Evolutionary conservation across 305 asterid genomes (phyloP), one percentile per base, ranked within the genome.

Genomic region (Vinca major): DNA sequence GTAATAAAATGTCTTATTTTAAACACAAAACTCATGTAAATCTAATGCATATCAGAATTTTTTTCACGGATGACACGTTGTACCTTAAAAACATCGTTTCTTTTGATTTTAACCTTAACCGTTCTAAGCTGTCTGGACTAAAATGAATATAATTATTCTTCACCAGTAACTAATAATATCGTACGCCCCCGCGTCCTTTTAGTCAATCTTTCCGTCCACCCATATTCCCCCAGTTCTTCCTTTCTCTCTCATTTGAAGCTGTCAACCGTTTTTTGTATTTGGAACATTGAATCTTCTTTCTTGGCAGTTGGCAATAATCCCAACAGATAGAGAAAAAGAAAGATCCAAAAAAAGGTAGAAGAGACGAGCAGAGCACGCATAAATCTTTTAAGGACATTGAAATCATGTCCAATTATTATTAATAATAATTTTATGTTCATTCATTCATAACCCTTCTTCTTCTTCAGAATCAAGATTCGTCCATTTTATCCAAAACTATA

Each of bases 291-390:
- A 72, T 72, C 71, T 66, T n/a, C n/a, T n/a, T n/a, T n/a, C n/a
- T n/a, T n/a, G 72, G 67, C 71, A 65, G 71, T 70, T 50, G 67
- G 63, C 74, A 39, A 62, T 40, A 19, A 61, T n/a, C 14, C 49
- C 57, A 41, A 6, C 4, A 11, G 33, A 26, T 40, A 68, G 47
- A 58, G 51, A 44, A n/a, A n/a, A n/a, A n/a, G n/a, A 57, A 62
- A 49, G 6, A 49, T 62, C 63, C 57, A n/a, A n/a, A 62, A 58
- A 74, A 63, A 66, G 62, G 20, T n/a, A n/a, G n/a, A n/a, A n/a
- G 73, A 74, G 74, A 78, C 81, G 85, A 80, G 87, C 77, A 49
- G 78, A 77, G 84, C 83, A 86, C 82, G 81, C 77, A 82, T 62
- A 53, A 51, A 55, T 72, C 56, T 17, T 52, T 10, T 9, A 41